Evolutionary conservation across 169 alveolate species (phyloP).

Genomic region (Eimeria sp.): DNA sequence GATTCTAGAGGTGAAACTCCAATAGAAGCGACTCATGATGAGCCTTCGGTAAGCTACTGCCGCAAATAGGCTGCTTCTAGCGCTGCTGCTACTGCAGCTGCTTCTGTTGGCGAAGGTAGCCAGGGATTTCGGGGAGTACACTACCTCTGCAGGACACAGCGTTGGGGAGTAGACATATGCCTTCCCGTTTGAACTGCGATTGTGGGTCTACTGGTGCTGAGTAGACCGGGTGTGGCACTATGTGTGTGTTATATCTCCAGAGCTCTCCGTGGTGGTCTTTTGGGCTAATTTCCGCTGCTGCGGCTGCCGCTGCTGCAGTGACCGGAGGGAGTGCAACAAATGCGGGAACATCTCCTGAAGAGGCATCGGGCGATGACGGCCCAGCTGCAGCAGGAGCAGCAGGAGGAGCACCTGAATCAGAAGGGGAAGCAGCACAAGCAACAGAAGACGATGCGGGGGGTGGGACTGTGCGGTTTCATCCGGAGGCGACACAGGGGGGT

Average conservation of each 20-base stretch:
- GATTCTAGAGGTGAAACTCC: neutral
- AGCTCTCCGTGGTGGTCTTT: slow-evolving; percentile 65
- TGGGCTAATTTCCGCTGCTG: slow-evolving; percentile 57
- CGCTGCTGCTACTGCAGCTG: slow-evolving; percentile 3
- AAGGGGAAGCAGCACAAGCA: slow-evolving; percentile 26
- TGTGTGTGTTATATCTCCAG: neutral
- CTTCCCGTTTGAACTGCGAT: neutral
- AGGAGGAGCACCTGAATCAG: neutral
- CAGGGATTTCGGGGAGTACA: neutral
- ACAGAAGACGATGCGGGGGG: slow-evolving; percentile 3
- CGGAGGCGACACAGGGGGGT: slow-evolving; percentile 27
- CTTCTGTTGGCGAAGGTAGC: neutral
- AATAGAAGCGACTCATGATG: neutral
- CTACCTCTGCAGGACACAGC: neutral
- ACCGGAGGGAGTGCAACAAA: neutral
- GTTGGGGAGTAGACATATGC: neutral
- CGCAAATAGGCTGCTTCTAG: neutral
- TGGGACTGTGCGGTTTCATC: slow-evolving; percentile 35
- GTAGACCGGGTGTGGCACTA: neutral
- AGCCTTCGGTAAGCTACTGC: slow-evolving; percentile 15
- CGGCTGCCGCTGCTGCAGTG: slow-evolving; percentile 53
- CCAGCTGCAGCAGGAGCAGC: slow-evolving; percentile 24
- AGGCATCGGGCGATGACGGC: slow-evolving; percentile 18
- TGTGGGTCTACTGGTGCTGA: neutral
- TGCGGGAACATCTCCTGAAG: slow-evolving; percentile 36